Conservation (phyloP, 768 basidiomycete species). For the Kwoniella dejecticola region DNA sequence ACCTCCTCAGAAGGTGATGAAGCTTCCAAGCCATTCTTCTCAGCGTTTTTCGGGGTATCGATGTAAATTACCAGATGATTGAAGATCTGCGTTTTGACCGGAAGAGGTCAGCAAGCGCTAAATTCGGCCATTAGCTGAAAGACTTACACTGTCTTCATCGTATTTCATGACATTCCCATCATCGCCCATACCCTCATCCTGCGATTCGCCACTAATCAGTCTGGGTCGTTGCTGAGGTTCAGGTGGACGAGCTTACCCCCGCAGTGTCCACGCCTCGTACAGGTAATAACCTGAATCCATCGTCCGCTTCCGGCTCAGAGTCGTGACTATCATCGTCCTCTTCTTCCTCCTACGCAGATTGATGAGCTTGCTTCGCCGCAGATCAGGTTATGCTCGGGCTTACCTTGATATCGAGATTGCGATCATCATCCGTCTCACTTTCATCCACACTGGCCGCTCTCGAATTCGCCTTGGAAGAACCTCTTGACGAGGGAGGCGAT, state of each 20-base stretch:
- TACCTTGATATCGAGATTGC: conserved; percentile 6
- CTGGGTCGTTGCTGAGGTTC: background rate
- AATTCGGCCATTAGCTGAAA: background rate
- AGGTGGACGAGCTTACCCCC: background rate
- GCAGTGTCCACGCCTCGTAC: conserved; percentile 14
- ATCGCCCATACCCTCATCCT: conserved; percentile 69
- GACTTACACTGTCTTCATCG: conserved; percentile 63
- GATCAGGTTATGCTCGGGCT: background rate
- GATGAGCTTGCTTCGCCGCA: background rate
- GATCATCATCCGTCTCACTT: conserved; percentile 29
- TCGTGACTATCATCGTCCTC: conserved; percentile 24
- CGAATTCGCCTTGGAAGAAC: conserved; percentile 9
- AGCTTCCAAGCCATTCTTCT: conserved; percentile 63
- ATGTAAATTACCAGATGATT: conserved; percentile 88
- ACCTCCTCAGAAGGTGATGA: conserved; percentile 60
- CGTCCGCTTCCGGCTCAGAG: conserved; percentile 9
- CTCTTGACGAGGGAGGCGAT: background rate
- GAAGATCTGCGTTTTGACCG: conserved; percentile 62
- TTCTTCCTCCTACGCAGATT: conserved; percentile 11
- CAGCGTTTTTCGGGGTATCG: conserved; percentile 76
- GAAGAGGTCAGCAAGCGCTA: background rate
- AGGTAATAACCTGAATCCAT: conserved; percentile 15
- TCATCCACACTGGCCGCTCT: conserved; percentile 18
- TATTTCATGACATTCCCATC: conserved; percentile 70
- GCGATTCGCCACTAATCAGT: background rate